Evolutionary conservation across 1,284 basidiomycete genomes (phyloP).

Genomic region (Rhodotorula sp.): DNA sequence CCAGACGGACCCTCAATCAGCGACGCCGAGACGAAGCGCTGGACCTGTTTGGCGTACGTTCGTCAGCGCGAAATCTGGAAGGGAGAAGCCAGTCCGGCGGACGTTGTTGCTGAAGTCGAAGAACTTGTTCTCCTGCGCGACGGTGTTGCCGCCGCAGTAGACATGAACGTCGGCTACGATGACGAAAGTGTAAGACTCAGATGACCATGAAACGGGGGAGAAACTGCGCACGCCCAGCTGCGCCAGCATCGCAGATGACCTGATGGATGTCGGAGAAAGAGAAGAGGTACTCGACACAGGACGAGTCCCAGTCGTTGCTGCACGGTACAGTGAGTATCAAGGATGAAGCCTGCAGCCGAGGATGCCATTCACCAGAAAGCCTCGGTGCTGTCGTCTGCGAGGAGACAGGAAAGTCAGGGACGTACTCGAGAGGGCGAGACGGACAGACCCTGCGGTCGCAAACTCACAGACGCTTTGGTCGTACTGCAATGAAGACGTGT

Average conservation of each 20-base stretch:
- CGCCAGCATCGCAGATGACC: constrained; percentile 12
- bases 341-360: no score
- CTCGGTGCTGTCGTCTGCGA: constrained; percentile 2
- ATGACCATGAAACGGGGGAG: no score
- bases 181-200: neutral
- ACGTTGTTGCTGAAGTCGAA: constrained; percentile 10
- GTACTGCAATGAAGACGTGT: neutral
- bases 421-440: no score
- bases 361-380: neutral
- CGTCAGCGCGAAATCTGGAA: neutral
- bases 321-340: no score
- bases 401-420: neutral
- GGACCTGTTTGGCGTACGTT: neutral
- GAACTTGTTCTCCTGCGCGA: neutral
- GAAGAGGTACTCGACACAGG: constrained; percentile 16
- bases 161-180: constrained; percentile 1
- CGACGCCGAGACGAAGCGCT: constrained; percentile 17
- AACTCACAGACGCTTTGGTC: constrained; percentile 8
- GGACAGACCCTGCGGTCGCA: no score
- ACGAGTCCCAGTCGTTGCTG: constrained; percentile 11
- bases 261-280: constrained; percentile 18
- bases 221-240: neutral
- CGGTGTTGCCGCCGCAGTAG: constrained; percentile 17
- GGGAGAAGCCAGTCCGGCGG: neutral
- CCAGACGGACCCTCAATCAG: neutral